These are phyloP conservation scores for Aurinia saxatilis DNA, from an alignment of 345 rosid species.

Conservation along the genomic window DNA sequence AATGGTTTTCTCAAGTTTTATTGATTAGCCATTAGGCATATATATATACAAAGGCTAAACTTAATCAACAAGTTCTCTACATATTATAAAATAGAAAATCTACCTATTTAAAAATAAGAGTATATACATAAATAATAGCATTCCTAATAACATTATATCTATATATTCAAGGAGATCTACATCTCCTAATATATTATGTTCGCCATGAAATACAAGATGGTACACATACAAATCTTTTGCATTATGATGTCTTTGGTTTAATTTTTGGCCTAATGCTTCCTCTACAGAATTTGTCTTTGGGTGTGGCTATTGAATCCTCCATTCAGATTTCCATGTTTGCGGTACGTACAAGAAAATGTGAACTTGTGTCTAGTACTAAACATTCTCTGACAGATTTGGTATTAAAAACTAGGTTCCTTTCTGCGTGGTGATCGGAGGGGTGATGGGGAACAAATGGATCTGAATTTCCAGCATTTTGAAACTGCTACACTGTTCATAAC, in stretches of 20 bases:
- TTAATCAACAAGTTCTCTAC: no score
- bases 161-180: no score
- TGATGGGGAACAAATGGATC: slow-evolving; percentile 69
- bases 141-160: no score
- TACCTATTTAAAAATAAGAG: no score
- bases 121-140: no score
- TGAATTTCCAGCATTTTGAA: slow-evolving; percentile 83
- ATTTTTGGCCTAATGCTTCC: background rate
- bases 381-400: background rate
- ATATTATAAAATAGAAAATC: no score
- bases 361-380: background rate
- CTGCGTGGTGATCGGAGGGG: slow-evolving; percentile 76
- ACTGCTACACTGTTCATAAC: slow-evolving; percentile 76
- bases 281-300: slow-evolving; percentile 79
- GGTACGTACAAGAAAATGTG: slow-evolving; percentile 38
- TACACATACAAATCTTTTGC: slow-evolving; percentile 27
- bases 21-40: no score
- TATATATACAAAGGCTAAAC: no score
- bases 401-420: slow-evolving; percentile 48
- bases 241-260: background rate
- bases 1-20: no score
- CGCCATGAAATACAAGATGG: slow-evolving; percentile 96
- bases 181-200: no score
- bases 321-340: slow-evolving; percentile 96
- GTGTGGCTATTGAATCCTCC: slow-evolving; percentile 97